These are phyloP conservation scores for Cutaneotrichosporon sp. DNA, from an alignment of 1,284 basidiomycete species.

Conservation along the genomic window DNA sequence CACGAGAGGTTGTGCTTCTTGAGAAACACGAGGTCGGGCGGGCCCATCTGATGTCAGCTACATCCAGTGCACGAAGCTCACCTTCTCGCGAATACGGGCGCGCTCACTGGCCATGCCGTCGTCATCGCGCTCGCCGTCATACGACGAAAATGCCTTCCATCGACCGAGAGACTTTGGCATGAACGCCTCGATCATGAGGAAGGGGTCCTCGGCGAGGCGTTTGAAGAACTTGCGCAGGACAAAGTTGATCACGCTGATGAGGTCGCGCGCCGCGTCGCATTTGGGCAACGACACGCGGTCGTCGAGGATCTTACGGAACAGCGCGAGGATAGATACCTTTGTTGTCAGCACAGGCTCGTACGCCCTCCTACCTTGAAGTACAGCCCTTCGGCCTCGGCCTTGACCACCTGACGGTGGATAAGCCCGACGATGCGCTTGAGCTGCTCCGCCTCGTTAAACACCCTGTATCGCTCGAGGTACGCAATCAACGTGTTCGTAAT, in stretches of 20 bases:
- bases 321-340: conserved; percentile 65
- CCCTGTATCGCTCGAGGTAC: conserved; percentile 73
- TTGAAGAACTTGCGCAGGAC: conserved; percentile 90
- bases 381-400: conserved; percentile 79
- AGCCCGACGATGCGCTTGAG: conserved; percentile 80
- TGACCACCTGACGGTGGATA: conserved; percentile 81
- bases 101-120: conserved; percentile 51
- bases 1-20: conserved; percentile 69
- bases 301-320: conserved; percentile 76
- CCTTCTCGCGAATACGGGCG: conserved; percentile 46
- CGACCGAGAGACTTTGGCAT: conserved; percentile 79
- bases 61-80: conserved; percentile 17
- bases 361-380: conserved; percentile 64
- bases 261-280: conserved; percentile 72
- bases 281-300: conserved; percentile 69
- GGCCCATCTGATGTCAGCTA: conserved; percentile 33
- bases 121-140: conserved; percentile 46
- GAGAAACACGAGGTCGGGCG: conserved; percentile 70
- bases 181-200: conserved; percentile 81
- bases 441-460: conserved; percentile 69
- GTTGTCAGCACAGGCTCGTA: background rate
- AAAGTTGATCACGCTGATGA: conserved; percentile 73
- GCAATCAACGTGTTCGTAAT: conserved; percentile 73
- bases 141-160: conserved; percentile 79
- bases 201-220: conserved; percentile 67